Conservation (phyloP, 2,329 filamentous ascomycete species). For the Xylariaceae sp. region DNA sequence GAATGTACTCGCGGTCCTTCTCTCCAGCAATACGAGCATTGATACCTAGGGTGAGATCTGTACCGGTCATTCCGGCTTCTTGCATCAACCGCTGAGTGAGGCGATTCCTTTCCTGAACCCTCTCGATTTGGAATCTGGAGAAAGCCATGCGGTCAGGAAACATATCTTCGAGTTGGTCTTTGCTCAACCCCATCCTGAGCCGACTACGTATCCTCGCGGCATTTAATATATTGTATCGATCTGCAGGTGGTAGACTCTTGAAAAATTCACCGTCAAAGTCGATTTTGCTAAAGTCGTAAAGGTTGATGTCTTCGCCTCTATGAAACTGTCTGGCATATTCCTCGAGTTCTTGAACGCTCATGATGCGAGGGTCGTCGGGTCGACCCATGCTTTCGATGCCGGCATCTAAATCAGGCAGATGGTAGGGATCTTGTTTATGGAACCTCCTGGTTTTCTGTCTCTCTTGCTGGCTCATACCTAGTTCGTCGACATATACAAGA, state of each 20-base stretch:
- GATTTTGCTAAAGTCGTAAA: conserved; percentile 98
- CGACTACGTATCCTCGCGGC: conserved; percentile 83
- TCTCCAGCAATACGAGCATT: conserved; percentile 72
- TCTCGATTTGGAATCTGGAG: conserved; percentile 90
- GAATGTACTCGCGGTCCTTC: conserved; percentile 85
- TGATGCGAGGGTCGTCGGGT: conserved; percentile 88
- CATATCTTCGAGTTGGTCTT: conserved; percentile 93
- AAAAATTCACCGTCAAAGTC: conserved; percentile 97
- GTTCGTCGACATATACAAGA: conserved; percentile 86
- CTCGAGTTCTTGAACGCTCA: conserved; percentile 91
- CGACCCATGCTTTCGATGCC: conserved; percentile 81
- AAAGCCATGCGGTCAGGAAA: conserved; percentile 98
- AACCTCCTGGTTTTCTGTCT: conserved; percentile 70
- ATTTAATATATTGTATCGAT: conserved; percentile 96
- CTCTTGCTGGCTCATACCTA: conserved; percentile 73
- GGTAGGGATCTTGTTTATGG: conserved; percentile 88
- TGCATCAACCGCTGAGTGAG: conserved; percentile 93
- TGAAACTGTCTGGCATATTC: conserved; percentile 92
- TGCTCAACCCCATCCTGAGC: conserved; percentile 90
- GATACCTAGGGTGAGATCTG: conserved; percentile 62
- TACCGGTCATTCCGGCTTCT: conserved; percentile 80
- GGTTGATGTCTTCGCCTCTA: conserved; percentile 79
- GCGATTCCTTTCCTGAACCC: conserved; percentile 87
- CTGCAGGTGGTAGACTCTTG: conserved; percentile 77
- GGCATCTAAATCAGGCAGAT: conserved; percentile 78